A percentile compares a stretch with the other conserved stretches of the same genome.
Evolutionary conservation across 768 basidiomycete species (phyloP).

Genomic region (Trametes cinnabarina): DNA sequence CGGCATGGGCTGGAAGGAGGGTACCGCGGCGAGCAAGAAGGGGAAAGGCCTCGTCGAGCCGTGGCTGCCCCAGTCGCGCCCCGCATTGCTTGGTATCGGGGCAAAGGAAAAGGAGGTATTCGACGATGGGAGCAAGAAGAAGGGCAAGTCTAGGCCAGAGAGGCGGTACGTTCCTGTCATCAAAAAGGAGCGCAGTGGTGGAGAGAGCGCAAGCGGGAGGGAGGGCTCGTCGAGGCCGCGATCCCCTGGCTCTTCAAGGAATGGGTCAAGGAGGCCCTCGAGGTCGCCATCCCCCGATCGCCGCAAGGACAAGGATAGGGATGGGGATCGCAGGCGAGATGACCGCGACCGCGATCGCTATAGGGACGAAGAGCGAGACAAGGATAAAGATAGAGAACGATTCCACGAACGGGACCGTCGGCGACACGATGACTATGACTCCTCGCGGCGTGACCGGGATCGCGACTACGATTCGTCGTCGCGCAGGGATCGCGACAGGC

Average conservation of each 20-base stretch:
- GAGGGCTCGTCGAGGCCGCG: slow-evolving; percentile 34
- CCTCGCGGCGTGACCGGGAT: slow-evolving; percentile 11
- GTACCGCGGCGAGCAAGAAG: slow-evolving; percentile 63
- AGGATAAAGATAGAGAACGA: neutral
- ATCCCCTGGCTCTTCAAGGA: slow-evolving; percentile 37
- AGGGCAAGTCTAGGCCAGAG: slow-evolving; percentile 51
- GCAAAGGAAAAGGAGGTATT: slow-evolving; percentile 82
- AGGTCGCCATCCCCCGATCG: slow-evolving; percentile 43
- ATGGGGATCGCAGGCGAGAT: slow-evolving; percentile 30
- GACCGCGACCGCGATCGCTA: slow-evolving; percentile 4
- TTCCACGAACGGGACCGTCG: slow-evolving; percentile 11
- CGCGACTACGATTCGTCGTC: slow-evolving; percentile 12
- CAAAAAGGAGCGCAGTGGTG: slow-evolving; percentile 51
- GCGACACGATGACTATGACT: slow-evolving; percentile 3
- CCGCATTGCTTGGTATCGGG: slow-evolving; percentile 88
- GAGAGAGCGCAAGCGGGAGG: slow-evolving; percentile 22
- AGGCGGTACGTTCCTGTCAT: slow-evolving; percentile 83
- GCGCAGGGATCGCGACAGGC: slow-evolving; percentile 4
- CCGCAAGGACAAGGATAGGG: slow-evolving; percentile 28
- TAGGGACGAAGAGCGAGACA: slow-evolving; percentile 23
- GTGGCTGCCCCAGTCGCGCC: slow-evolving; percentile 78
- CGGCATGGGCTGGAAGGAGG: slow-evolving; percentile 96
- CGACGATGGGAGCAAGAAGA: slow-evolving; percentile 63
- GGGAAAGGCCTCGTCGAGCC: slow-evolving; percentile 65
- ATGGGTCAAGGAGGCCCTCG: slow-evolving; percentile 49